phyloP scores from a whole-genome alignment of 1,139 yeast genomes.

The Taphrina sp. region DNA sequence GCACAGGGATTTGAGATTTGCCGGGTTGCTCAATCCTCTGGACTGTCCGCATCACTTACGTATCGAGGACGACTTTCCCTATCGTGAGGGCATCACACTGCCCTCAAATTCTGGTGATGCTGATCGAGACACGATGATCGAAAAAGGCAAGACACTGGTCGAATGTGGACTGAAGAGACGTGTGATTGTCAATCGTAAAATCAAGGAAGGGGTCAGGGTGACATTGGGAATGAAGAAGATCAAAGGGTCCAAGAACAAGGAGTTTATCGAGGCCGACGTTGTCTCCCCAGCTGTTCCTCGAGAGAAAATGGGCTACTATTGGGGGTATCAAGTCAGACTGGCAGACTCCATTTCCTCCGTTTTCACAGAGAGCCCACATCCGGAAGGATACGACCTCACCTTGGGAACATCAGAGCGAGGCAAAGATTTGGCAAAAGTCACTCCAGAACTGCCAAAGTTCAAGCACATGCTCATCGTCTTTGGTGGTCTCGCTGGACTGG shows the following conservation, averaged over 20 bases:
- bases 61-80: constrained; percentile 31
- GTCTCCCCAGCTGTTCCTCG: constrained; percentile 33
- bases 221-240: constrained; percentile 20
- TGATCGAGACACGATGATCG: constrained; percentile 23
- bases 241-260: constrained; percentile 15
- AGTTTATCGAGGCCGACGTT: constrained; percentile 32
- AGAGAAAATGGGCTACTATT: constrained; percentile 35
- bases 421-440: constrained; percentile 17
- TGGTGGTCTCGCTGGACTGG: constrained; percentile 33
- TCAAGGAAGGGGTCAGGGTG: constrained; percentile 30
- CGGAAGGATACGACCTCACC: constrained; percentile 27
- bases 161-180: constrained; percentile 28
- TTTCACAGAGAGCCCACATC: constrained; percentile 30
- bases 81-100: constrained; percentile 33
- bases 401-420: constrained; percentile 33
- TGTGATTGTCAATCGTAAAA: constrained; percentile 30
- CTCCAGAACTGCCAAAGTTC: constrained; percentile 16
- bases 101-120: constrained; percentile 15
- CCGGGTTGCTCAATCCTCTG: constrained; percentile 32
- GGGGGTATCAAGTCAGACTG: constrained; percentile 36
- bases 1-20: constrained; percentile 30
- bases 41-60: constrained; percentile 34
- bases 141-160: constrained; percentile 29
- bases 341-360: constrained; percentile 35
- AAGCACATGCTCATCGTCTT: constrained; percentile 34